A percentile compares a stretch with the other conserved stretches of the same genome.
Conservation (phyloP, 2,329 filamentous ascomycete genomes). For the Laburnicola sp. region DNA sequence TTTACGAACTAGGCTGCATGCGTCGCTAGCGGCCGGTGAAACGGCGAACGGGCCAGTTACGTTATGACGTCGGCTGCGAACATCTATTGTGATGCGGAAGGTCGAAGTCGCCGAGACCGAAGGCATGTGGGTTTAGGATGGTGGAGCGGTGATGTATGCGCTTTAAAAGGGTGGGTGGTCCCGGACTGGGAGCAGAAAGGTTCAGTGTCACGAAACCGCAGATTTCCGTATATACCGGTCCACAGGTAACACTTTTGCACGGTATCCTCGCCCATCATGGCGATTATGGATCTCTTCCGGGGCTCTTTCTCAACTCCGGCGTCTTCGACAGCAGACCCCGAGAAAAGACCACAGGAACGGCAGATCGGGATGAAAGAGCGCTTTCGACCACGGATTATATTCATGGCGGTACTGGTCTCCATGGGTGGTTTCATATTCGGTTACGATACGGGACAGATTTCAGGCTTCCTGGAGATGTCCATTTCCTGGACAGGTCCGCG, state of each 20-base stretch:
- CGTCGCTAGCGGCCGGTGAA: neutral
- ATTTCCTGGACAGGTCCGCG: conserved; percentile 37
- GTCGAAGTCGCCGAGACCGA: neutral
- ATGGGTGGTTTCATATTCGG: conserved; percentile 45
- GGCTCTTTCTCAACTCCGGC: conserved; percentile 23
- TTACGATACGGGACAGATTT: conserved; percentile 44
- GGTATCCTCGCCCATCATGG: conserved; percentile 18
- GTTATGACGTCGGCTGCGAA: conserved; percentile 1
- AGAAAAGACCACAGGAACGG: conserved; percentile 35
- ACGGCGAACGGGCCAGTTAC: neutral
- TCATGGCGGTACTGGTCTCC: conserved; percentile 40
- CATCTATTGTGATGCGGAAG: neutral
- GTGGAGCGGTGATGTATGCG: conserved; percentile 1
- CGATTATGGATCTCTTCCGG: conserved; percentile 24
- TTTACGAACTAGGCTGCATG: neutral
- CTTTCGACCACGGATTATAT: conserved; percentile 36
- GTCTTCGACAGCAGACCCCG: conserved; percentile 26
- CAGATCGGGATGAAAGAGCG: conserved; percentile 30
- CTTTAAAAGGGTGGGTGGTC: neutral
- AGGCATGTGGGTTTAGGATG: neutral
- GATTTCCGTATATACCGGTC: neutral
- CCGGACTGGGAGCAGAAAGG: neutral
- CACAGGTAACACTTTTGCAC: neutral
- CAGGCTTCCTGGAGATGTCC: conserved; percentile 43
- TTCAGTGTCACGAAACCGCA: neutral